A percentile compares a stretch with the other conserved stretches of the same genome.
phyloP scores from a whole-genome alignment of 116 monocot genomes.

The Zostera marina region DNA sequence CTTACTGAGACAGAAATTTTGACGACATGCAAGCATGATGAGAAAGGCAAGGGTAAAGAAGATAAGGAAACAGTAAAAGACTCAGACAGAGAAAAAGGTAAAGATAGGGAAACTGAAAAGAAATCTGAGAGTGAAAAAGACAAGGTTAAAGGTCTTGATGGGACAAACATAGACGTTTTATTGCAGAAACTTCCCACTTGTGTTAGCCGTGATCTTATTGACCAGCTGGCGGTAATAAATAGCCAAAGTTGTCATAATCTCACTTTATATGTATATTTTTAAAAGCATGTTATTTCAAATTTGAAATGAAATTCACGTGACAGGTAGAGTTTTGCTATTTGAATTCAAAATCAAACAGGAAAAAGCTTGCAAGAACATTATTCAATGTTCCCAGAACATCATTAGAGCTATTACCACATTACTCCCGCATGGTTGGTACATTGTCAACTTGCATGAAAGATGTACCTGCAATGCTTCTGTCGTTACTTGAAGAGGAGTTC shows the following conservation, averaged over 20 bases:
- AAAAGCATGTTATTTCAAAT: too few species aligned
- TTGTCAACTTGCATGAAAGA: constrained; percentile 97
- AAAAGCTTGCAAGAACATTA: constrained; percentile 70
- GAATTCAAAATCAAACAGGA: constrained; percentile 86
- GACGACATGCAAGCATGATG: constrained; percentile 44
- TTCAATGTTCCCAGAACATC: constrained; percentile 93
- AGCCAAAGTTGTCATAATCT: not conserved
- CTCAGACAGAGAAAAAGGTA: constrained; percentile 55
- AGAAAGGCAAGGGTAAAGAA: constrained; percentile 51
- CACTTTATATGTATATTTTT: too few species aligned
- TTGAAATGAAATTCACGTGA: not conserved
- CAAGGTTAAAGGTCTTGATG: constrained; percentile 58
- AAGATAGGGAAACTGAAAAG: constrained; percentile 56
- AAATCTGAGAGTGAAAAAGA: constrained; percentile 78
- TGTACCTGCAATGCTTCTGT: constrained; percentile 62
- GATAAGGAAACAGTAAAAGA: constrained; percentile 57
- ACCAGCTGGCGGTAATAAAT: constrained; percentile 74
- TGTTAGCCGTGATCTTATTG: constrained; percentile 96
- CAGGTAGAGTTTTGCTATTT: constrained; percentile 98
- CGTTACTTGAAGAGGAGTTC: constrained; percentile 89
- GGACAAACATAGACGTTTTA: constrained; percentile 61
- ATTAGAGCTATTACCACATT: constrained; percentile 80
- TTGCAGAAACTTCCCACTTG: constrained; percentile 89
- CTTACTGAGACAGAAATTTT: constrained; percentile 23
- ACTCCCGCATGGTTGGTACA: constrained; percentile 94